Conservation (phyloP, 2,329 filamentous ascomycete species). For the Fusarium sulawesiense region DNA sequence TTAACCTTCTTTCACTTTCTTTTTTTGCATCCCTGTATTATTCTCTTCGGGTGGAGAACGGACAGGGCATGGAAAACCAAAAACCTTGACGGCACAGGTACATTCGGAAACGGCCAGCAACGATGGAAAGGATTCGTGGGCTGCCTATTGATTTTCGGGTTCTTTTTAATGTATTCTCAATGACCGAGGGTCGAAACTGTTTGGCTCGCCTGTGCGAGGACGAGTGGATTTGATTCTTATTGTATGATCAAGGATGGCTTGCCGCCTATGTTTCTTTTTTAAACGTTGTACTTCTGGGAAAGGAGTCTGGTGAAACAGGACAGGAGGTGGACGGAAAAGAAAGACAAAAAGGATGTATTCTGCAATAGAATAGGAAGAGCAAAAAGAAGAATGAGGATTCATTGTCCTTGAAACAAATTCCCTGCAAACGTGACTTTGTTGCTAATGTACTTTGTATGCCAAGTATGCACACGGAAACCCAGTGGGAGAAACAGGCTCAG, state of each 20-base stretch:
- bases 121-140: slow-evolving; percentile 9
- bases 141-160: slow-evolving; percentile 14
- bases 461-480: background rate
- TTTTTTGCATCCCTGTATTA: slow-evolving; percentile 19
- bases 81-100: slow-evolving; percentile 22
- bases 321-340: slow-evolving; percentile 27
- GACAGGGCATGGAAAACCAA: slow-evolving; percentile 26
- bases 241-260: slow-evolving; percentile 33
- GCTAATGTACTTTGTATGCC: background rate
- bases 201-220: slow-evolving; percentile 7
- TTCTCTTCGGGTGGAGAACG: slow-evolving; percentile 21
- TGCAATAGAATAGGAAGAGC: slow-evolving; percentile 36
- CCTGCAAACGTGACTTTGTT: background rate
- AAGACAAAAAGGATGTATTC: slow-evolving; percentile 36
- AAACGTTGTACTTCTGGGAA: slow-evolving; percentile 28
- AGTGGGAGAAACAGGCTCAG: background rate
- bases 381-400: slow-evolving; percentile 34
- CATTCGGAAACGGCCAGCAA: slow-evolving; percentile 30
- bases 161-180: slow-evolving; percentile 33
- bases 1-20: slow-evolving; percentile 8
- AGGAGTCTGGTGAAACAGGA: slow-evolving; percentile 26
- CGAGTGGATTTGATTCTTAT: slow-evolving; percentile 26
- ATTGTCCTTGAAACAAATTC: slow-evolving; percentile 14
- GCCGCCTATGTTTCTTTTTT: slow-evolving; percentile 12
- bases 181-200: slow-evolving; percentile 15